Evolutionary conservation across 306 rosid species (phyloP).

Genomic region (Quercus ilex): DNA sequence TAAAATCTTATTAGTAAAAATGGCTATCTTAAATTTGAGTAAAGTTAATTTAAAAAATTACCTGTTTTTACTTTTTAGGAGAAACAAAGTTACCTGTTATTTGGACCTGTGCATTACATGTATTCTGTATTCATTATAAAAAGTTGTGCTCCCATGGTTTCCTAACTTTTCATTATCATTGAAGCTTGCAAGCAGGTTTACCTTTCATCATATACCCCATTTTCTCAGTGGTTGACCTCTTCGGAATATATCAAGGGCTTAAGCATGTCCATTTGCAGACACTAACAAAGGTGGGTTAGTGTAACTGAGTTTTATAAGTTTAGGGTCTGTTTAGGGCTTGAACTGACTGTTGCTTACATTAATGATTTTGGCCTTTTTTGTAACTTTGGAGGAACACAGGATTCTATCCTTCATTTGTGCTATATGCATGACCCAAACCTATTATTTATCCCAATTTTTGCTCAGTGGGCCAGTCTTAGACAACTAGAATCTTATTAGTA

Average conservation of each 20-base stretch:
- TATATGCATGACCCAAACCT: background rate
- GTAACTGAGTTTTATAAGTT: background rate
- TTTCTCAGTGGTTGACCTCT: slow-evolving; percentile 76
- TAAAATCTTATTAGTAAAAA: background rate
- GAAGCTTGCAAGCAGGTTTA: slow-evolving; percentile 60
- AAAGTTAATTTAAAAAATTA: background rate
- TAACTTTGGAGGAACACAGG: background rate
- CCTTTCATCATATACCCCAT: slow-evolving; percentile 68
- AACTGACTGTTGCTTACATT: background rate
- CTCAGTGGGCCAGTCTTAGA: background rate
- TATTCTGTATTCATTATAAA: slow-evolving; percentile 2
- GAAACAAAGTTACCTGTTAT: slow-evolving; percentile 4
- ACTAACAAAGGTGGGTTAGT: slow-evolving; percentile 65
- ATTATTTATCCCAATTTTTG: background rate
- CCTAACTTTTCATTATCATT: slow-evolving; percentile 35
- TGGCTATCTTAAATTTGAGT: background rate
- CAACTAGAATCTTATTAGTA: background rate
- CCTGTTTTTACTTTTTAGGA: background rate
- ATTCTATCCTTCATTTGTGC: background rate
- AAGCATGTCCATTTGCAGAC: slow-evolving; percentile 83
- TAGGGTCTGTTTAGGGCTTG: slow-evolving; percentile 17
- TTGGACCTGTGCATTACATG: slow-evolving; percentile 1
- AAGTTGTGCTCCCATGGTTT: slow-evolving; percentile 3
- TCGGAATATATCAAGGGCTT: slow-evolving; percentile 83
- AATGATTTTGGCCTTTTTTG: too few relatives aligned